Conservation (phyloP, 495 filamentous ascomycete species). For the Achaetomiella virescens region DNA sequence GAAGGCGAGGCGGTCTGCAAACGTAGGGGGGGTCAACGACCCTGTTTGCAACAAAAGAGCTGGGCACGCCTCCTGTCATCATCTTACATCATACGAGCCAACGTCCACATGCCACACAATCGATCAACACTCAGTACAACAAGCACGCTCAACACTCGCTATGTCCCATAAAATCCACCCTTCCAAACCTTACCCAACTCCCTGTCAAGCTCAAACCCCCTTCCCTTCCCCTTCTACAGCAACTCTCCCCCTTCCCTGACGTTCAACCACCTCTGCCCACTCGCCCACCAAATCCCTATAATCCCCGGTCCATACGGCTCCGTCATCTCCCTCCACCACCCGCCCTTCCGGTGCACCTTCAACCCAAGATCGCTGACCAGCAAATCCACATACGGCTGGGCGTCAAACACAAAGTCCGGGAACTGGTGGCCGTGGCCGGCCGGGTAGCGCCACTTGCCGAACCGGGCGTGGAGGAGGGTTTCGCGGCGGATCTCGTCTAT, state of each 20-base stretch:
- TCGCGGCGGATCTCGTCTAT: slow-evolving; percentile 41
- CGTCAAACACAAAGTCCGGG: slow-evolving; percentile 72
- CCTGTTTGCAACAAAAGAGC: no score
- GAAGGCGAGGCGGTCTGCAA: no score
- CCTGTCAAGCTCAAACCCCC: no score
- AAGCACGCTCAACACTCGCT: no score
- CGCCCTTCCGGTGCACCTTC: slow-evolving; percentile 36
- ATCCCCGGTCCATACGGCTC: slow-evolving; percentile 52
- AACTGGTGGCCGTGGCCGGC: slow-evolving; percentile 56
- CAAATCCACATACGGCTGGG: slow-evolving; percentile 70
- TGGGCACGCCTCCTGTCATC: no score
- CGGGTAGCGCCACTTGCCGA: slow-evolving; percentile 63
- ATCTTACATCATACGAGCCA: no score
- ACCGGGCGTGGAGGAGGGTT: slow-evolving; percentile 59
- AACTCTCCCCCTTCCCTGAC: background rate
- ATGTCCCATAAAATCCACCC: no score
- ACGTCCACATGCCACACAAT: no score
- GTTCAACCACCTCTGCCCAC: slow-evolving; percentile 41
- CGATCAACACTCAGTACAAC: no score
- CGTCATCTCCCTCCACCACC: slow-evolving; percentile 46
- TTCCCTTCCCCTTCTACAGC: background rate
- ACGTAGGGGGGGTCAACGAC: no score
- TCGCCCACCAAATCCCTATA: slow-evolving; percentile 56
- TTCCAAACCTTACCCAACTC: no score
- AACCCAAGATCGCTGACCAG: slow-evolving; percentile 61